Conservation (phyloP, 805 yeast species). For the Candida arabinofermentans region DNA sequence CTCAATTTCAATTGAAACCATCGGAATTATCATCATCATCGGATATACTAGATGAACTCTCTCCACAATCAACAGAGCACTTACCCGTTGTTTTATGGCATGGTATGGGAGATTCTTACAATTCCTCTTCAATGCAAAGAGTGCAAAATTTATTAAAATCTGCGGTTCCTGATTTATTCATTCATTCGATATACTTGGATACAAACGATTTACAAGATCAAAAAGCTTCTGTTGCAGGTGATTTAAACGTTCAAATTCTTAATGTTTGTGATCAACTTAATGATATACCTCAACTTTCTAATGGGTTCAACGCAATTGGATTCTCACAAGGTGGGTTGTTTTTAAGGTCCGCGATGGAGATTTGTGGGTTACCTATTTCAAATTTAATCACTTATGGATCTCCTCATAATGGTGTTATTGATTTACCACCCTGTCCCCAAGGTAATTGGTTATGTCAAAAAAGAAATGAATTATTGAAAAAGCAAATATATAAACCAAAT, state of each 20-base stretch:
- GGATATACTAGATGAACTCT: too few species aligned
- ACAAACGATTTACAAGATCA: slow-evolving; percentile 49
- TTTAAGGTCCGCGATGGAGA: slow-evolving; percentile 60
- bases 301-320: slow-evolving; percentile 72
- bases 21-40: not conserved
- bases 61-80: not conserved
- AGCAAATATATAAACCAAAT: slow-evolving; percentile 54
- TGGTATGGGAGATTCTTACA: slow-evolving; percentile 75
- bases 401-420: slow-evolving; percentile 74
- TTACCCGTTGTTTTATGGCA: slow-evolving; percentile 69
- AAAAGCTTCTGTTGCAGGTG: slow-evolving; percentile 54
- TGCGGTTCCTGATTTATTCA: slow-evolving; percentile 44
- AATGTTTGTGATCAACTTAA: slow-evolving; percentile 53
- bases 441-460: slow-evolving; percentile 57
- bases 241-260: slow-evolving; percentile 50
- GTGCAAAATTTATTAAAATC: slow-evolving; percentile 39
- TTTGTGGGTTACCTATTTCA: slow-evolving; percentile 47
- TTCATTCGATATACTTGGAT: slow-evolving; percentile 53
- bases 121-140: slow-evolving; percentile 53
- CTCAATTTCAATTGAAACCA: slow-evolving; percentile 4
- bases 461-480: slow-evolving; percentile 50
- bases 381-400: slow-evolving; percentile 72
- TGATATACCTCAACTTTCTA: slow-evolving; percentile 38
- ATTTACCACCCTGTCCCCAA: slow-evolving; percentile 55
- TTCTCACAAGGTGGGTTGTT: slow-evolving; percentile 85